Conservation (phyloP, 257 asterid genomes). For the Nicotiana attenuata region DNA sequence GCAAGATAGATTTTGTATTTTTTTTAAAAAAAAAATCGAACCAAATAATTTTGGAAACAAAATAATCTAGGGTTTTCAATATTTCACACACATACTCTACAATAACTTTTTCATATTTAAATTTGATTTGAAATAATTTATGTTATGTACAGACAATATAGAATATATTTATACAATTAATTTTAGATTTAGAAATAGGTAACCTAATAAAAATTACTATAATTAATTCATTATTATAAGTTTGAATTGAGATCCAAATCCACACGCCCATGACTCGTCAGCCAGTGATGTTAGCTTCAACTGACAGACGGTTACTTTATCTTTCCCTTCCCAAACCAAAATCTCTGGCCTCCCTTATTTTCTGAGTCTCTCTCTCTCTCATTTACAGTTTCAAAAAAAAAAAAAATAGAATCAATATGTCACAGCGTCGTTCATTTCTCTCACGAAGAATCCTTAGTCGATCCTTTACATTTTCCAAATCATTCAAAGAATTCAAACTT, state of each 20-base stretch:
- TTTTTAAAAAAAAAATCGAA: not conserved
- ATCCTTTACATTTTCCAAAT: conserved; percentile 58
- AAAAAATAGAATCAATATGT: conserved; percentile 20
- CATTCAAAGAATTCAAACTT: conserved; percentile 33
- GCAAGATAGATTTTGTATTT: not conserved
- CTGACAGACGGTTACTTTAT: not conserved
- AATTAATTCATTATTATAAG: too few relatives aligned
- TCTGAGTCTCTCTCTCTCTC: not conserved
- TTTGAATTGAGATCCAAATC: not conserved
- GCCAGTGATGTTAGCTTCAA: not conserved
- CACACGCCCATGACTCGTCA: not conserved
- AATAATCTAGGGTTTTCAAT: not conserved
- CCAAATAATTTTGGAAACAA: not conserved
- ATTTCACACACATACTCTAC: not conserved
- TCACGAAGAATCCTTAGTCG: conserved; percentile 60
- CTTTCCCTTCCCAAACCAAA: not conserved
- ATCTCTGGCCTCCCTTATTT: not conserved
- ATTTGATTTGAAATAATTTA: too few relatives aligned
- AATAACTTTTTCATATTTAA: too few relatives aligned
- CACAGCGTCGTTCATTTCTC: conserved; percentile 59
- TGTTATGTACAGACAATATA: too few relatives aligned
- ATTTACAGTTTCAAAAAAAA: not conserved
- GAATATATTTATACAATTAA: too few relatives aligned
- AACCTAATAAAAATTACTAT: too few relatives aligned
- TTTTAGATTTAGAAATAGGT: too few relatives aligned